Base-by-base conservation (phyloP, 192 early-diverging fungal species). In the Coemansia sp. region DNA sequence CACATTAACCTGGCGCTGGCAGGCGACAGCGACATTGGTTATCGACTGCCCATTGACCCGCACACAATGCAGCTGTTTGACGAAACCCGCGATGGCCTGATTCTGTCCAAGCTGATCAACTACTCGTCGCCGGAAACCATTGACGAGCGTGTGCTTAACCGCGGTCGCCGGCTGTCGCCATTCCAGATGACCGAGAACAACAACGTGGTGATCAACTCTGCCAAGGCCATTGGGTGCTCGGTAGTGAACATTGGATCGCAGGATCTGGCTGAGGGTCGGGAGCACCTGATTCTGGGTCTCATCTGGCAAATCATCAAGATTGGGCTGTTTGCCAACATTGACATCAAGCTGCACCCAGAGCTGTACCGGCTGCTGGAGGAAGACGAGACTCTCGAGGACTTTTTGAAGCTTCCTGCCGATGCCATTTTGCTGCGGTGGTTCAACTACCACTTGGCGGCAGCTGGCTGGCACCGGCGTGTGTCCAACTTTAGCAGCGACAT, bases 301-400 rank as follows among this genome's bases (percentile, higher is more conserved):
- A 91, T 97, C 59, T 99, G 97, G 97, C 90, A 99, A 77, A 96
- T 99, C 58, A 99, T 99, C 81, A 99, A 97, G 79, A 90, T 93
- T 53, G 94, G 95, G 50, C 79, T 99, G 54, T 82, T 90, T 60
- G 90, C 90, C 64, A 97, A 94, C 81, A 94, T 99, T 68, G 93
- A 97, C 71, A 94, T 99, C 63, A 93, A 97, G 73, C 84, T 90
- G 50, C 97, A 99, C 68, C 97, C 97, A 9, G 97, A 99, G 77
- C 81, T 99, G 56, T 96, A 96, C 67, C 87, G 94, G 41, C 83
- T 99, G 53, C 79, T 99, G 61, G 90, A 96, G 60, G 82, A 90
- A 42, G 95, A 85, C 36, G 96, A 99, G 79, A 88, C 87, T 39
- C 82, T 99, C 16, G 95, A 97, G 60, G 87, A 96, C 51, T 93